Evolutionary conservation across 345 rosid genomes (phyloP).

Genomic region (Gynandropsis gynandra): DNA sequence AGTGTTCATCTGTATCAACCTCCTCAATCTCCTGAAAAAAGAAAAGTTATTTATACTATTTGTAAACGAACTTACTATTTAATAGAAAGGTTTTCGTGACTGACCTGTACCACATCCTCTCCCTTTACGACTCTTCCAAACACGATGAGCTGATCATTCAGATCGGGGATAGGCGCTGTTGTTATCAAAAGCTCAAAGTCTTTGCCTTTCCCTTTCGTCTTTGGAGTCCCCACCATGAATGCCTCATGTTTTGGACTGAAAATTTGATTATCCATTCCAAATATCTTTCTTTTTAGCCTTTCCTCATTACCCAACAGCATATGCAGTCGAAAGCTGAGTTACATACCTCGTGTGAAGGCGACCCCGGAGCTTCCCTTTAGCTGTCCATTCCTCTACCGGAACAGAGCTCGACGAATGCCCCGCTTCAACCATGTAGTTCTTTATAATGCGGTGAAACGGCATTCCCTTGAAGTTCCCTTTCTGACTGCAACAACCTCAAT

Average conservation of each 20-base stretch:
- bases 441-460: constrained; percentile 73
- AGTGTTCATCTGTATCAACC: constrained; percentile 90
- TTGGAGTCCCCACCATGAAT: constrained; percentile 80
- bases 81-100: too few species aligned
- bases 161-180: constrained; percentile 81
- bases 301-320: too few species aligned
- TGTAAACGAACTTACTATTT: too few species aligned
- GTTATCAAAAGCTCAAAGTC: constrained; percentile 67
- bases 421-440: constrained; percentile 82
- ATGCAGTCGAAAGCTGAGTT: too few species aligned
- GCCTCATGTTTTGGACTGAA: constrained; percentile 77
- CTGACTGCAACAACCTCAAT: constrained; percentile 46
- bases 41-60: too few species aligned
- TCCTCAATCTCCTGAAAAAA: constrained; percentile 81
- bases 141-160: constrained; percentile 58
- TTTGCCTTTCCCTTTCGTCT: constrained; percentile 38
- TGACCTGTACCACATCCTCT: constrained; percentile 81
- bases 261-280: background rate
- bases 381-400: constrained; percentile 72
- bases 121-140: constrained; percentile 79
- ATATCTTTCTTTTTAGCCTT: too few species aligned
- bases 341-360: constrained; percentile 58
- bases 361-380: constrained; percentile 63
- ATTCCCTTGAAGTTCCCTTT: constrained; percentile 74
- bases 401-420: constrained; percentile 50